Base-by-base conservation (phyloP, 2,329 filamentous ascomycete species). In the Pestalotiopsis sp. region DNA sequence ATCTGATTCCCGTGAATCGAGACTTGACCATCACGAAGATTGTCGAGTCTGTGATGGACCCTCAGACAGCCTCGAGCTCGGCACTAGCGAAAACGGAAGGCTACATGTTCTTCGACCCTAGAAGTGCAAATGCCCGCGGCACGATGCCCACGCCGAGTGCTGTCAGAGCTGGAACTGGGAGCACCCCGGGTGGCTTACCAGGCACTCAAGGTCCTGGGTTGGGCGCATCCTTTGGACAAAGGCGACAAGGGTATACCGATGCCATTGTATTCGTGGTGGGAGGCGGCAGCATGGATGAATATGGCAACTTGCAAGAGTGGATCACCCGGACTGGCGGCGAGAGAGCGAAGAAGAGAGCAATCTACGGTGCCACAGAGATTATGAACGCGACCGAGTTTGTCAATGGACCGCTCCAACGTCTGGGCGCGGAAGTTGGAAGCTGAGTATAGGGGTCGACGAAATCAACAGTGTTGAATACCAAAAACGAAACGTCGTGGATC, bases 211-310 rank as follows among this genome's bases (percentile, higher is more conserved):
- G 77, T 0, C 80, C 84, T 0, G 94, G 94, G 3, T 93, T 92
- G 27, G 87, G 89, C 41, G 95, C 94, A 6, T 97, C 90, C 67
- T 98, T 98, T 80, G 96, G 95, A 1, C 95, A 98, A 81, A 85
- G 94, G 70, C 86, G 95, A 67, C 95, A 97, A 76, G 94, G 93
- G 0, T 98, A 95, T 80, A 93, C 90, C 63, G 95, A 97, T 76
- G 93, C 94, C 1, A 91, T 97, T 67, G 93, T 97, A n/a, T 97
- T 98, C 77, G 95, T 93, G 0, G 94, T 97, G 3, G 96, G 96
- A 3, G 96, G 97, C 61, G 96, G 96, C 57, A 98, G 94, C 78
- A 98, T 99, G 93, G 96, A 99, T 75, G 96, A 99, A 80, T 99
- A 98, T 78, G 95, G 95, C 23, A 99, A 99, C 80, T 80, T 99